Evolutionary conservation across 805 yeast species (phyloP).

Genomic region (Candida lessepsii): DNA sequence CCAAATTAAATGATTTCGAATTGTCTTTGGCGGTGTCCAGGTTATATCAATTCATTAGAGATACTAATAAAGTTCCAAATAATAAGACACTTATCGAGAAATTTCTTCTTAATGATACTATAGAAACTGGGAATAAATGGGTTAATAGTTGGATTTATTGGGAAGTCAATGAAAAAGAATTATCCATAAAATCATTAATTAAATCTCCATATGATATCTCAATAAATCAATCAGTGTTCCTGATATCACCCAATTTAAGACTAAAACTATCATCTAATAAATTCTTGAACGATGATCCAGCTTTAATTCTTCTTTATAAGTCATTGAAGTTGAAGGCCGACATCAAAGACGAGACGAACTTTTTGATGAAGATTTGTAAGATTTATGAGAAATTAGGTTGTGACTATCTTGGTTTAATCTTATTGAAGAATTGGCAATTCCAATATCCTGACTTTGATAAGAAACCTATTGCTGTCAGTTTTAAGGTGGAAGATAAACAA

Average conservation of each 20-base stretch:
- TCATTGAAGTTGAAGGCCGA: constrained; percentile 52
- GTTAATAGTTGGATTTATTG: constrained; percentile 76
- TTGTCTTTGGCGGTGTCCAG: constrained; percentile 82
- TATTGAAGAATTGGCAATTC: constrained; percentile 62
- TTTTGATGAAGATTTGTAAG: constrained; percentile 59
- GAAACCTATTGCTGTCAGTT: constrained; percentile 5
- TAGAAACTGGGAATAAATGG: constrained; percentile 74
- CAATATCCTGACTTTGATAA: constrained; percentile 7
- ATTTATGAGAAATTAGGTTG: constrained; percentile 90
- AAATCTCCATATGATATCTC: constrained; percentile 47
- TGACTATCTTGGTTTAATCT: constrained; percentile 65
- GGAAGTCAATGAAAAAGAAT: constrained; percentile 45
- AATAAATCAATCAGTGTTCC: constrained; percentile 15
- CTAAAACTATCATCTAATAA: constrained; percentile 20
- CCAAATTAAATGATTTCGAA: constrained; percentile 63
- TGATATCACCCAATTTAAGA: constrained; percentile 20
- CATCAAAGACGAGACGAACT: constrained; percentile 53
- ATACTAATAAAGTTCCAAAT: constrained; percentile 33
- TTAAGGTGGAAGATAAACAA: constrained; percentile 4
- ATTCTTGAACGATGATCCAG: constrained; percentile 77
- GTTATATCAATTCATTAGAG: constrained; percentile 45
- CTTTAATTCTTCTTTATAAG: constrained; percentile 63
- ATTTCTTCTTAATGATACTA: constrained; percentile 55
- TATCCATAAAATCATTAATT: constrained; percentile 63
- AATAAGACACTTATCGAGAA: constrained; percentile 39